A percentile compares a stretch with the other conserved stretches of the same genome.
Conservation (phyloP, 768 basidiomycete species). For the Chalciporus chontae region DNA sequence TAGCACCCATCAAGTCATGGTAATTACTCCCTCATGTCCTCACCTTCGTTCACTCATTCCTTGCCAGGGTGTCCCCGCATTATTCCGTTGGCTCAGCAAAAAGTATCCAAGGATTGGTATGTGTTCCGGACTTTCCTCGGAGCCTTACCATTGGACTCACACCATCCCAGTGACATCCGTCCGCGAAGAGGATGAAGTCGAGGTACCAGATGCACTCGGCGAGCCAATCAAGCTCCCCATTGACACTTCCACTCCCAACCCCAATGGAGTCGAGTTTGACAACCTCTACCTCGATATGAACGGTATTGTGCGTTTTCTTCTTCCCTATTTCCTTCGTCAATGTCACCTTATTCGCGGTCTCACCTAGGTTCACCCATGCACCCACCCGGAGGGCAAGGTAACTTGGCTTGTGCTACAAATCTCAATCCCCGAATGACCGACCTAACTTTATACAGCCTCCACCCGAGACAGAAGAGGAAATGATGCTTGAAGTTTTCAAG, state of each 20-base stretch:
- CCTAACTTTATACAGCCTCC: conserved; percentile 57
- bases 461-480: conserved; percentile 96
- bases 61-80: conserved; percentile 88
- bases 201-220: conserved; percentile 65
- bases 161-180: conserved; percentile 62
- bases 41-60: not conserved
- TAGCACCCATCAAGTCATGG: conserved; percentile 15
- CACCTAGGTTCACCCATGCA: conserved; percentile 91
- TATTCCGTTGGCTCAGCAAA: conserved; percentile 98
- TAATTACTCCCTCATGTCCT: not conserved
- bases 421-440: not conserved
- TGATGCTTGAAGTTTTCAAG: conserved; percentile 97
- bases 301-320: conserved; percentile 68
- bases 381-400: conserved; percentile 96
- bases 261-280: conserved; percentile 95
- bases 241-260: conserved; percentile 78
- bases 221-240: conserved; percentile 68
- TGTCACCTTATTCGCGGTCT: not conserved
- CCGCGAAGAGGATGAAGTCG: conserved; percentile 77
- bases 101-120: conserved; percentile 96
- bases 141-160: not conserved
- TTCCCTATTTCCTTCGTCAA: not conserved
- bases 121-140: conserved; percentile 22
- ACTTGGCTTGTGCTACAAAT: conserved; percentile 11
- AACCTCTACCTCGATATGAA: conserved; percentile 99